These are phyloP conservation scores for Tulasnella sp. DNA, from an alignment of 768 basidiomycete species.

Conservation along the genomic window DNA sequence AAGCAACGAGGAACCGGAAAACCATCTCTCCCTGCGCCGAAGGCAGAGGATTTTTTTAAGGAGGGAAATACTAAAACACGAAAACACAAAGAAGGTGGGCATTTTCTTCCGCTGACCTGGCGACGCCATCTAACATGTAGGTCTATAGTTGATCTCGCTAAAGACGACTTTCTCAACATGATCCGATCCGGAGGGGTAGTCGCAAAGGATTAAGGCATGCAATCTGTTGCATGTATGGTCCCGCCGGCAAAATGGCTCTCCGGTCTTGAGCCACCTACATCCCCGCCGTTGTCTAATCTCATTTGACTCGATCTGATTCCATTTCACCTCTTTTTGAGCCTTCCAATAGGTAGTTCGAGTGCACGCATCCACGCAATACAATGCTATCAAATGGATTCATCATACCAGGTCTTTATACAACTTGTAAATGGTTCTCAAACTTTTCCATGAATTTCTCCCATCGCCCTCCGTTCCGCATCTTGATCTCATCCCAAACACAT, in stretches of 20 bases:
- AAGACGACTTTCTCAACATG: slow-evolving; percentile 72
- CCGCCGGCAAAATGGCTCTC: too few species aligned
- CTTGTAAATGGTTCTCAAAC: neutral
- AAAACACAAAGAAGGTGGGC: slow-evolving; percentile 43
- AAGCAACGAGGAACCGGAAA: slow-evolving; percentile 53
- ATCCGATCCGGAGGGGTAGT: slow-evolving; percentile 73
- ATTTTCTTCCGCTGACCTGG: slow-evolving; percentile 30
- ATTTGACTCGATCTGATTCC: too few species aligned
- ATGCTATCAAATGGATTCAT: too few species aligned
- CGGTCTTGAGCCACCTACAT: too few species aligned
- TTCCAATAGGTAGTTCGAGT: too few species aligned
- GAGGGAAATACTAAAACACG: too few species aligned
- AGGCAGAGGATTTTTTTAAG: slow-evolving; percentile 11
- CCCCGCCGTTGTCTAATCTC: too few species aligned
- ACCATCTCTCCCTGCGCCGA: slow-evolving; percentile 57
- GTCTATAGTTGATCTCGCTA: slow-evolving; percentile 42
- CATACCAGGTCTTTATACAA: neutral
- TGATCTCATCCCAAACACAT: slow-evolving; percentile 59
- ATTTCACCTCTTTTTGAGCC: too few species aligned
- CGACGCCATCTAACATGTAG: slow-evolving; percentile 4
- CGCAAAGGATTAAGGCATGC: slow-evolving; percentile 34
- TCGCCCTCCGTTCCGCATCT: slow-evolving; percentile 56
- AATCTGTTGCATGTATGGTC: too few species aligned
- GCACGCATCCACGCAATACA: too few species aligned
- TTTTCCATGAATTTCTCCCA: slow-evolving; percentile 52